Conservation (phyloP, 1,139 yeast species). For the Lodderomyces theae region DNA sequence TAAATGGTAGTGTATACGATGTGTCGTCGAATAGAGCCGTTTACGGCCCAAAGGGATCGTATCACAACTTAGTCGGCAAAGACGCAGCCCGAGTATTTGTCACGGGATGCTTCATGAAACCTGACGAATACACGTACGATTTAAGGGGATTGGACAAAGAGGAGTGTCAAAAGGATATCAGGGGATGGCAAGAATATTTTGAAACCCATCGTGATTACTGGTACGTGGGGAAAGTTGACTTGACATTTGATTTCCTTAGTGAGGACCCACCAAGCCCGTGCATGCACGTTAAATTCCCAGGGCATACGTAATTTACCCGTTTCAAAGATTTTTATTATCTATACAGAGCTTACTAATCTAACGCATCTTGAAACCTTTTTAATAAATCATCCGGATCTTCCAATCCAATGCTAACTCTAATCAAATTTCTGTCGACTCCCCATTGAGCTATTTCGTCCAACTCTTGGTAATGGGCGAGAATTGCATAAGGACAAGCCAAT, state of each 20-base stretch:
- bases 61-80: constrained; percentile 59
- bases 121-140: constrained; percentile 63
- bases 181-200: constrained; percentile 55
- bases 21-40: constrained; percentile 53
- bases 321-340: background rate
- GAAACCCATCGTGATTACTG: constrained; percentile 51
- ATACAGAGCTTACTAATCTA: constrained; percentile 36
- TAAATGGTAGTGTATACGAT: constrained; percentile 70
- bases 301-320: no score
- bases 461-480: constrained; percentile 85
- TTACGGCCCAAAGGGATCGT: constrained; percentile 68
- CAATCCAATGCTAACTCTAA: constrained; percentile 83
- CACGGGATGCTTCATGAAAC: constrained; percentile 67
- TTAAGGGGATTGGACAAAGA: constrained; percentile 53
- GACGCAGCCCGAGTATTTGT: constrained; percentile 76
- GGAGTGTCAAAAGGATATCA: constrained; percentile 31
- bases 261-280: constrained; percentile 38
- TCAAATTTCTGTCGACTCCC: constrained; percentile 80
- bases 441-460: constrained; percentile 77
- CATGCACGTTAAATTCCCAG: constrained; percentile 36
- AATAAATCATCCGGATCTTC: constrained; percentile 59
- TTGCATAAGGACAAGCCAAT: constrained; percentile 85
- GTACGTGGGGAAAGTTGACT: constrained; percentile 56
- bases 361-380: constrained; percentile 53
- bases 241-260: constrained; percentile 22